Evolutionary conservation across 345 rosid species (phyloP).

Genomic region (Angophora floribunda): DNA sequence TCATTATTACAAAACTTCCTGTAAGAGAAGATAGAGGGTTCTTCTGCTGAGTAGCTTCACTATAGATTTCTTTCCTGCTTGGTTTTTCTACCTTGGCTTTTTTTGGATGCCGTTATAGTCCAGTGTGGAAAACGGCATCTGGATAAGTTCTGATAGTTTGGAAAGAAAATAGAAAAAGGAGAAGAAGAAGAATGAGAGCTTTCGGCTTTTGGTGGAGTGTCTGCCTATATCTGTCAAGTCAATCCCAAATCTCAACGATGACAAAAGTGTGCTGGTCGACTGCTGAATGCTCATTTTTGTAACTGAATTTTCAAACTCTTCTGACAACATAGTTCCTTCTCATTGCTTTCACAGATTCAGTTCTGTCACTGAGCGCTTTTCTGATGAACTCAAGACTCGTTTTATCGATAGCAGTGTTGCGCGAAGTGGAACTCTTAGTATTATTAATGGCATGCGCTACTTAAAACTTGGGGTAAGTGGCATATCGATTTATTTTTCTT

Average conservation of each 20-base stretch:
- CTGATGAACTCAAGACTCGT: slow-evolving; percentile 89
- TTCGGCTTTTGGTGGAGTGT: not conserved
- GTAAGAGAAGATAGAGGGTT: not conserved
- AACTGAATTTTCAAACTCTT: not conserved
- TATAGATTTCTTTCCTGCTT: not conserved
- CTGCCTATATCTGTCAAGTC: not conserved
- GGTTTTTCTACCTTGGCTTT: not conserved
- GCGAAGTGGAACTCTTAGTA: slow-evolving; percentile 88
- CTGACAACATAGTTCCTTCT: slow-evolving; percentile 2
- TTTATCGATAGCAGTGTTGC: slow-evolving; percentile 74
- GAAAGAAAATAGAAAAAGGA: not conserved
- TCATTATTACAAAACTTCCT: not conserved
- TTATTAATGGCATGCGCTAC: slow-evolving; percentile 98
- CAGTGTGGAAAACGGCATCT: not conserved
- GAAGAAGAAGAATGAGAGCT: not conserved
- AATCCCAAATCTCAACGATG: not conserved
- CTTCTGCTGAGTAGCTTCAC: not conserved
- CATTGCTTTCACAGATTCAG: slow-evolving; percentile 57
- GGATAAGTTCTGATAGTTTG: not conserved
- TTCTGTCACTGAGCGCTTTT: slow-evolving; percentile 93
- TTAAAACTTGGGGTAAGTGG: slow-evolving; percentile 88
- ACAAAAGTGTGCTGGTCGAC: not conserved
- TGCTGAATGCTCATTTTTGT: not conserved
- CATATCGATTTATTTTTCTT: slow-evolving; percentile 1
- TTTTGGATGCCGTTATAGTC: not conserved